phyloP scores from a whole-genome alignment of 2,329 filamentous ascomycete species.

The Colletotrichum magnum region DNA sequence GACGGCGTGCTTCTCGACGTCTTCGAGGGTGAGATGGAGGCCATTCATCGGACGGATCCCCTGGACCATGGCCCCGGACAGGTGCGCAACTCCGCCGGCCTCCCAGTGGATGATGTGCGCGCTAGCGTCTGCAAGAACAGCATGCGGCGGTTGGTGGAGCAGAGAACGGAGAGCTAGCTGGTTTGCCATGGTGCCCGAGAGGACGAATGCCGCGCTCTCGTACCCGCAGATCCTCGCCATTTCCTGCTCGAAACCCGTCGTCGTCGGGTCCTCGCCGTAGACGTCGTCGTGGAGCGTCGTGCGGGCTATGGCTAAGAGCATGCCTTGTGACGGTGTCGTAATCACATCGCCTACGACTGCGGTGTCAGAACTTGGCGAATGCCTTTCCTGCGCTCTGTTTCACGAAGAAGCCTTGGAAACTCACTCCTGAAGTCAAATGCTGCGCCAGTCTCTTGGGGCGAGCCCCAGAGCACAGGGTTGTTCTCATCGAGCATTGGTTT shows the following conservation, averaged over 20 bases:
- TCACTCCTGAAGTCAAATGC: constrained; percentile 40
- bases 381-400: background rate
- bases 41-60: constrained; percentile 55
- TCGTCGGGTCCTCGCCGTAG: constrained; percentile 79
- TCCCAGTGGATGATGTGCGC: constrained; percentile 76
- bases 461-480: constrained; percentile 37
- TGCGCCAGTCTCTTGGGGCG: constrained; percentile 29
- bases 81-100: constrained; percentile 69
- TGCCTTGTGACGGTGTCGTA: constrained; percentile 77
- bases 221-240: constrained; percentile 73
- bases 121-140: constrained; percentile 77
- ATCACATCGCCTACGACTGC: constrained; percentile 70
- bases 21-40: constrained; percentile 59
- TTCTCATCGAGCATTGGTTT: constrained; percentile 1
- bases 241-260: constrained; percentile 75
- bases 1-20: constrained; percentile 51
- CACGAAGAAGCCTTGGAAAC: background rate
- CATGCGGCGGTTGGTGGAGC: constrained; percentile 78
- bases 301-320: constrained; percentile 79
- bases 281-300: constrained; percentile 85
- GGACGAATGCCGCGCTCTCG: constrained; percentile 77
- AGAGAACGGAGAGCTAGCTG: constrained; percentile 81
- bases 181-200: constrained; percentile 87
- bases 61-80: constrained; percentile 76
- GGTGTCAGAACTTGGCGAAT: background rate